Base-by-base conservation (phyloP, 768 basidiomycete genomes). In the Neoboletus subvelutipes region DNA sequence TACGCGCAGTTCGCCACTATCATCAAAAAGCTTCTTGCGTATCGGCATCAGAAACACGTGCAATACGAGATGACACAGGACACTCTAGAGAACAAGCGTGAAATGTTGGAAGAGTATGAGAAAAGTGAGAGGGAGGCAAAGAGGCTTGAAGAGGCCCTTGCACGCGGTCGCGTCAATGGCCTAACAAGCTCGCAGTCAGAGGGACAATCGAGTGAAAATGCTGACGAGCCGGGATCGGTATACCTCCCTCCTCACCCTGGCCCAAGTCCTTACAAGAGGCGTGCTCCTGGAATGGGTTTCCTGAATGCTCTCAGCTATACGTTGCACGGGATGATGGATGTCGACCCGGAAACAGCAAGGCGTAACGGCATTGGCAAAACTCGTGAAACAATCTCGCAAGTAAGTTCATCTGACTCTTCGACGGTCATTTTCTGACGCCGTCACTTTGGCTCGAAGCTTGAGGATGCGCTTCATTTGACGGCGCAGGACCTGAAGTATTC, bases 11-110 rank as follows among this genome's bases (percentile, higher is more conserved):
- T 98, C 70, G 92, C 91, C 13, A 78, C 81, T 20, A 95, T 98
- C 67, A 98, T 99, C 76, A 95, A 93, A 80, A 90, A 90, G 67
- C 77, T 98, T 34, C 85, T 99, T 46, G 85, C 86, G 0, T 99
- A 95, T 75, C 90, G 97, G 42, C 96, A 98, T 70, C 94, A 95
- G 75, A 98, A 98, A 74, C 94, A 99, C 60, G 90, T 94, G 9
- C 97, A 99, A 71, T 95, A 88, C 67, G 97, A 99, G 74, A 90
- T 97, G 83, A 96, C 97, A 4, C 91, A 96, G 71, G 95, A 98
- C 69, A 79, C 80, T 26, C 78, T 99, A 13, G 94, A 94, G 62
- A 76, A 77, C 15, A 96, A 93, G 73, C 86, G 86, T 54, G 92
- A 91, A 65, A 80, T 86, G 63, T 76, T 99, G 52, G 92, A 88